Evolutionary conservation across 2,329 filamentous ascomycete species (phyloP).

Genomic region (Penicillium corylophilum): DNA sequence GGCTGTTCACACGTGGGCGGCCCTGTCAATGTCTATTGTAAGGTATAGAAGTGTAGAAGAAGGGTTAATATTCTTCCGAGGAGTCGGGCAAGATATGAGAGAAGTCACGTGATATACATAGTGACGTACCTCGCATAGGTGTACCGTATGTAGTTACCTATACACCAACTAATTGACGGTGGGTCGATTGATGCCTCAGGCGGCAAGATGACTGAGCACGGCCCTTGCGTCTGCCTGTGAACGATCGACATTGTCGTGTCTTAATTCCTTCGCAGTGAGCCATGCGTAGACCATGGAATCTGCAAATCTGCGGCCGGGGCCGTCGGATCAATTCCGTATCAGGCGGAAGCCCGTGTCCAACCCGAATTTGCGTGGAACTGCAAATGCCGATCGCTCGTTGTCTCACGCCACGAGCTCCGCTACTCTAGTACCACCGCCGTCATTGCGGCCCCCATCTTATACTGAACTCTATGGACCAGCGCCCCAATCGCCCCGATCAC

Average conservation of each 20-base stretch:
- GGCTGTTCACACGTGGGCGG: no score
- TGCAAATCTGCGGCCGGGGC: conserved; percentile 9
- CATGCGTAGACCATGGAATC: conserved; percentile 14
- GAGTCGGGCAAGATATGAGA: no score
- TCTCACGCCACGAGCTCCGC: conserved; percentile 12
- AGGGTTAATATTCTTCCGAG: no score
- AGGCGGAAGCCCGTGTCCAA: conserved; percentile 25
- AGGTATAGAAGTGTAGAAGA: no score
- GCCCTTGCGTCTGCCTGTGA: background rate
- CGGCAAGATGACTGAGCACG: background rate
- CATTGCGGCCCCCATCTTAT: conserved; percentile 20
- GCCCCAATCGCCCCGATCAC: background rate
- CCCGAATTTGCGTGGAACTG: conserved; percentile 21
- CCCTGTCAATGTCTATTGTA: no score
- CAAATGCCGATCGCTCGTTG: conserved; percentile 10
- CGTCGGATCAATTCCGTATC: conserved; percentile 16
- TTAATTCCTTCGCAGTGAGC: background rate
- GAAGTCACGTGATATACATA: no score
- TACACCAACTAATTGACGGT: no score
- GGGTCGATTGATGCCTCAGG: conserved; percentile 3
- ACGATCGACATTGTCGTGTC: conserved; percentile 3
- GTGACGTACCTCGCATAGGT: no score
- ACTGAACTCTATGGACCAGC: conserved; percentile 17
- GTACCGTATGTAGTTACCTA: no score
- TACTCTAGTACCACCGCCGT: conserved; percentile 8